Evolutionary conservation across 495 filamentous ascomycete species (phyloP).

Genomic region (Hypomontagnella monticulosa): DNA sequence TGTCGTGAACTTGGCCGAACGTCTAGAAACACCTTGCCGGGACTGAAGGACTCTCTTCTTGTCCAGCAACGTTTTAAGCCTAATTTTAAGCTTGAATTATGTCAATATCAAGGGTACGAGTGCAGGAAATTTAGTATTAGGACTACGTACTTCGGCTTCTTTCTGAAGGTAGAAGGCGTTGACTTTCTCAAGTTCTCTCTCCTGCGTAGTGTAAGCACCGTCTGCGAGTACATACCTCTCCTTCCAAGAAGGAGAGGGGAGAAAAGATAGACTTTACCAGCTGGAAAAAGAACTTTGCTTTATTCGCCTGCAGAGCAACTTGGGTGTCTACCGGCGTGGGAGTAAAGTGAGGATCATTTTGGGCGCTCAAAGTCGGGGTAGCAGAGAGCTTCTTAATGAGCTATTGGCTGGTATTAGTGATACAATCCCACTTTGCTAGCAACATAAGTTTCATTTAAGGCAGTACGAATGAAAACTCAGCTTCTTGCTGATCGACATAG

Average conservation of each 20-base stretch:
- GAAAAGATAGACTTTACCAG: constrained; percentile 66
- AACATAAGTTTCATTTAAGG: constrained; percentile 29
- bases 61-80: constrained; percentile 88
- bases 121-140: background rate
- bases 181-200: constrained; percentile 97
- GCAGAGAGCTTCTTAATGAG: constrained; percentile 98
- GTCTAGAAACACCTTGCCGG: constrained; percentile 77
- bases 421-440: constrained; percentile 35
- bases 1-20: constrained; percentile 89
- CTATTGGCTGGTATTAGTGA: constrained; percentile 61
- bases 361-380: constrained; percentile 81
- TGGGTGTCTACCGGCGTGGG: constrained; percentile 72
- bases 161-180: constrained; percentile 98
- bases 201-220: constrained; percentile 60
- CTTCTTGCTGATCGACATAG: constrained; percentile 1
- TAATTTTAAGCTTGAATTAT: constrained; percentile 80
- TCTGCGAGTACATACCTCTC: background rate
- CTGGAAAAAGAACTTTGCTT: constrained; percentile 98
- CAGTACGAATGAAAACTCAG: constrained; percentile 23
- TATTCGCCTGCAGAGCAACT: constrained; percentile 93
- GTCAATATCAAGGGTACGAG: constrained; percentile 18
- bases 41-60: constrained; percentile 91
- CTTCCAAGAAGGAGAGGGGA: constrained; percentile 1
- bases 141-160: constrained; percentile 84
- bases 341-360: constrained; percentile 67